Evolutionary conservation across 495 filamentous ascomycete species (phyloP).

Genomic region (Talaromyces adpressus): DNA sequence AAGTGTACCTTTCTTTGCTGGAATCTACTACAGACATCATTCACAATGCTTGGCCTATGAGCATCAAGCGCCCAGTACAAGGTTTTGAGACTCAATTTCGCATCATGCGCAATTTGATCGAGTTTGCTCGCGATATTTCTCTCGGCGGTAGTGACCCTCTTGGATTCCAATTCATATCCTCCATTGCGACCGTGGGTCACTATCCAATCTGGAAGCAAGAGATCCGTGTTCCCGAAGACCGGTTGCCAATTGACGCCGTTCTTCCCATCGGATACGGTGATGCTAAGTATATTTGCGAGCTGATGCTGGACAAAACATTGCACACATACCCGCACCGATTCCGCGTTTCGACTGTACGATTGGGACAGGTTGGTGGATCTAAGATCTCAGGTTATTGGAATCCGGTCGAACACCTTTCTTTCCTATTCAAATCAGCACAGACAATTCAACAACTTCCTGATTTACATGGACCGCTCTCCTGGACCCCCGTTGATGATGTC

Average conservation of each 20-base stretch:
- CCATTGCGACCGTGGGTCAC: conserved; percentile 40
- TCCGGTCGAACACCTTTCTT: conserved; percentile 35
- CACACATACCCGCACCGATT: conserved; percentile 32
- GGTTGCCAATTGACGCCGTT: conserved; percentile 20
- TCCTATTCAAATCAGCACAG: conserved; percentile 45
- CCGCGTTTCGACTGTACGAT: conserved; percentile 33
- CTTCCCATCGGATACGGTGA: conserved; percentile 41
- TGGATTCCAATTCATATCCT: conserved; percentile 47
- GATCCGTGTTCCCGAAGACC: conserved; percentile 20
- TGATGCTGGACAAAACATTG: conserved; percentile 40
- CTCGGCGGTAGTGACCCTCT: conserved; percentile 16
- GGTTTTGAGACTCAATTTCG: conserved; percentile 44
- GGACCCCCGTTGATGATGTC: conserved; percentile 42
- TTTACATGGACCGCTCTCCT: conserved; percentile 32
- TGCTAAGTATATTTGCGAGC: conserved; percentile 44
- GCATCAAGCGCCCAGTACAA: conserved; percentile 29
- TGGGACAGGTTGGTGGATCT: conserved; percentile 44
- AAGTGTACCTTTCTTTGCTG: conserved; percentile 30
- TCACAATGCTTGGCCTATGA: conserved; percentile 56
- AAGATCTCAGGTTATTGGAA: conserved; percentile 46
- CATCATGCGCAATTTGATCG: conserved; percentile 37
- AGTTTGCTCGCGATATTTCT: conserved; percentile 31
- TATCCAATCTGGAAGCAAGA: conserved; percentile 23
- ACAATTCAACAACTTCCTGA: conserved; percentile 35
- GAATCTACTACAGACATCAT: conserved; percentile 44